Percentiles rank a stretch among this genome's conserved stretches.
Evolutionary conservation across 1,139 yeast species (phyloP).

Genomic region (Suhomyces kunorum): DNA sequence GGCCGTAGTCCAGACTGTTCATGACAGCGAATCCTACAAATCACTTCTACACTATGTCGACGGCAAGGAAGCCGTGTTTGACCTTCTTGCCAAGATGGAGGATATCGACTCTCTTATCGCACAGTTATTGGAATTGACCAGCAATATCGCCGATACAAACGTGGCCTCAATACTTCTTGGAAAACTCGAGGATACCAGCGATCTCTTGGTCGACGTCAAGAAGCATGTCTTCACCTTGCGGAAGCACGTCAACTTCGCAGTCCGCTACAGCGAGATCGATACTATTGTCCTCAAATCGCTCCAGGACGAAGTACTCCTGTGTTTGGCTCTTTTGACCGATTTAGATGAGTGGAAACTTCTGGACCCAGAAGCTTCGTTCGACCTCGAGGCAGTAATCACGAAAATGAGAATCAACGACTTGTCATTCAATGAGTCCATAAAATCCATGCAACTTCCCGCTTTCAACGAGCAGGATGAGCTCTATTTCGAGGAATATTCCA

Average conservation of each 20-base stretch:
- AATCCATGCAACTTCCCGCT: slow-evolving; percentile 33
- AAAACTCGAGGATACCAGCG: slow-evolving; percentile 40
- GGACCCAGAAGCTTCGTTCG: slow-evolving; percentile 28
- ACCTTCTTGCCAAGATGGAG: slow-evolving; percentile 39
- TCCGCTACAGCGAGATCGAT: slow-evolving; percentile 59
- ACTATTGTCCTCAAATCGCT: slow-evolving; percentile 54
- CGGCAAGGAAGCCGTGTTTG: slow-evolving; percentile 45
- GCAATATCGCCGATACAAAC: slow-evolving; percentile 33
- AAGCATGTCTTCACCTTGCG: slow-evolving; percentile 39
- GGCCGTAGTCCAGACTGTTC: slow-evolving; percentile 4
- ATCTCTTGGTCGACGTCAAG: slow-evolving; percentile 42
- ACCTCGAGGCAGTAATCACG: slow-evolving; percentile 42
- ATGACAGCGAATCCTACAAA: slow-evolving; percentile 7
- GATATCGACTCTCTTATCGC: slow-evolving; percentile 51
- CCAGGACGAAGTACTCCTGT: slow-evolving; percentile 45
- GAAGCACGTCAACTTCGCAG: slow-evolving; percentile 52
- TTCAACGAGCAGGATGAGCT: slow-evolving; percentile 32
- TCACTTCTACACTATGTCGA: slow-evolving; percentile 49
- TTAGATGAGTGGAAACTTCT: slow-evolving; percentile 6
- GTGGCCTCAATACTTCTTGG: slow-evolving; percentile 18
- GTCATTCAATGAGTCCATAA: slow-evolving; percentile 19
- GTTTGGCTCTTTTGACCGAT: neutral
- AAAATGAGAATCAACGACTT: slow-evolving; percentile 38
- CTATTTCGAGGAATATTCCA: slow-evolving; percentile 33
- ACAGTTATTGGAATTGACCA: slow-evolving; percentile 32